Base-by-base conservation (phyloP, 139 green algal genomes). In the Tetradesmus lagerheimii region DNA sequence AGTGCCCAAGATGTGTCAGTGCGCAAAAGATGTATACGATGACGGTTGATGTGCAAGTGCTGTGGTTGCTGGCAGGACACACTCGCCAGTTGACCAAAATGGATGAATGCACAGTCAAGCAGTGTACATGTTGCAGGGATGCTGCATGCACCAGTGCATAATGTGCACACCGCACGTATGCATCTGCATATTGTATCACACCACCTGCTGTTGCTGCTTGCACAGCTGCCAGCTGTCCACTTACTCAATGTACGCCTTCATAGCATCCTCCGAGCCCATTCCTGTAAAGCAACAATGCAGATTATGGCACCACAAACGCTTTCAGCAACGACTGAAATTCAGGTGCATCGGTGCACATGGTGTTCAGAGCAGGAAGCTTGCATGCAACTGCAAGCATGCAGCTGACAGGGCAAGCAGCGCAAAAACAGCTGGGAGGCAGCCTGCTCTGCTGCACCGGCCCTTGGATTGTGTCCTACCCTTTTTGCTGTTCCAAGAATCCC, bases 401-500 rank as follows among this genome's bases (percentile, higher is more conserved):
- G 15, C 62, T 50, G n/a, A 6, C 53, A 39, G 37, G 12, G 43
- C 29, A n/a, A n/a, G n/a, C n/a, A n/a, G n/a, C 37, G 41, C 31
- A 29, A 35, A 37, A 47, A 81, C 29, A 71, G 27, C 57, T 27
- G 57, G 41, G 20, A 47, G 77, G 81, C 75, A 38, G 39, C 80
- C 83, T 1, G 16, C 29, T 38, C 23, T 80, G 57, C 90, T 50
- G 29, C 12, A 62, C 23, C 71, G 57, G 20, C n/a, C 62, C 12
- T 25, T 50, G 25, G 78, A 92, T 39, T 87, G 20, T 86, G 86
- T 43, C 83, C 41, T 83, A 95, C 94, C 95, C 86, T 97, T 97
- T 66, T 95, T 92, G 38, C 66, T 90, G 50, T 94, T 92, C 95
- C 96, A 98, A 0, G 94, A 92, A 50, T 93, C 93, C 96, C 96